Evolutionary conservation across 305 asterid genomes (phyloP).

Genomic region (Solanum hybrid): DNA sequence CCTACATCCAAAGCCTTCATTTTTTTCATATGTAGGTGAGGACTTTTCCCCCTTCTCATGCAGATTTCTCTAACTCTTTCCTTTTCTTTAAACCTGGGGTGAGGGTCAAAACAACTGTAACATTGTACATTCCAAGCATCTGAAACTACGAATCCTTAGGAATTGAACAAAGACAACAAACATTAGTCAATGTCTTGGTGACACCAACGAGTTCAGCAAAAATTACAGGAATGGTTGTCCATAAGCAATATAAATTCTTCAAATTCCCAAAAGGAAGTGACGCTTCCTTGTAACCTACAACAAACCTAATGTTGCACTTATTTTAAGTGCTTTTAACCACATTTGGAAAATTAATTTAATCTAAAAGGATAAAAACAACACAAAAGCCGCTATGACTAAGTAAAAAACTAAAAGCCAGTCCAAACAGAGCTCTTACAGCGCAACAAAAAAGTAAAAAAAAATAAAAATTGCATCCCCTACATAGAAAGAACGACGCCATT

Average conservation of each 20-base stretch:
- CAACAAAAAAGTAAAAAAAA: background rate
- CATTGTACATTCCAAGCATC: background rate
- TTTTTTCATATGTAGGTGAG: background rate
- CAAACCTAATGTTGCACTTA: background rate
- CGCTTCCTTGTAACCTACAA: background rate
- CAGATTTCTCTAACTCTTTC: background rate
- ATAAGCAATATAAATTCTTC: background rate
- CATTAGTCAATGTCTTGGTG: background rate
- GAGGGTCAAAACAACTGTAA: background rate
- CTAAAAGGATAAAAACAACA: background rate
- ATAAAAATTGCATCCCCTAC: background rate
- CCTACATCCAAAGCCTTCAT: background rate
- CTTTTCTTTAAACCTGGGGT: background rate
- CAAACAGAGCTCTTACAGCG: background rate
- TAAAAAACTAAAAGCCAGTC: background rate
- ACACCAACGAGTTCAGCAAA: background rate
- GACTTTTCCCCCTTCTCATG: background rate
- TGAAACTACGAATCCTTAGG: background rate
- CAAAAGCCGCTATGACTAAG: background rate
- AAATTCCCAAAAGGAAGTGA: background rate
- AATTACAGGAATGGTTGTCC: background rate
- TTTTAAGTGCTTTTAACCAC: background rate
- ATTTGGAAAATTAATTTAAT: background rate
- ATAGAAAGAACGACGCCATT: background rate
- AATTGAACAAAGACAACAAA: background rate